These are phyloP conservation scores for Cordyceps farinosa DNA, from an alignment of 2,329 filamentous ascomycete species.

Conservation along the genomic window DNA sequence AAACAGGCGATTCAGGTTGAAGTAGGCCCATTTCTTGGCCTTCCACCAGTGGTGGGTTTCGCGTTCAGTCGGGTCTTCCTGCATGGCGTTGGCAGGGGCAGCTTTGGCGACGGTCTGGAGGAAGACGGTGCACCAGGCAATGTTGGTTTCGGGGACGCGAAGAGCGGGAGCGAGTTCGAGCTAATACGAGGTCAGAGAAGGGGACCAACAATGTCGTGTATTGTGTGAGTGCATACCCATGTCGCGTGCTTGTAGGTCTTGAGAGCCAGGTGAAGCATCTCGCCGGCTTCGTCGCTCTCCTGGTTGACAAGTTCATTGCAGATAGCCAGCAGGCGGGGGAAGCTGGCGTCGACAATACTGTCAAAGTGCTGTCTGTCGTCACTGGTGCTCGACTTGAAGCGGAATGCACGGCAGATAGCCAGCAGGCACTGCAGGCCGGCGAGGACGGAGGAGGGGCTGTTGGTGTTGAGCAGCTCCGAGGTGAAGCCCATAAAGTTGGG, in stretches of 20 bases:
- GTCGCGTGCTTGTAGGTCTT: conserved; percentile 99
- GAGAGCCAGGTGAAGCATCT: conserved; percentile 92
- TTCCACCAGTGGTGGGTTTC: conserved; percentile 99
- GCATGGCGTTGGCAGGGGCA: conserved; percentile 76
- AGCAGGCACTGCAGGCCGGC: conserved; percentile 91
- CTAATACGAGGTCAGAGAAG: conserved; percentile 41
- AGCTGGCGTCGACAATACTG: conserved; percentile 86
- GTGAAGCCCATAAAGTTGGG: conserved; percentile 92
- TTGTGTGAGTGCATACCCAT: conserved; percentile 57
- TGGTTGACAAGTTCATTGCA: conserved; percentile 87
- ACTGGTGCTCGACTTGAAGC: conserved; percentile 81
- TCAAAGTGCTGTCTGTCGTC: conserved; percentile 80
- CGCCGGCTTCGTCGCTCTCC: conserved; percentile 87
- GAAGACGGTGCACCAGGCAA: conserved; percentile 96
- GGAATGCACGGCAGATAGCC: conserved; percentile 90
- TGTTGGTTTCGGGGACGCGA: conserved; percentile 76
- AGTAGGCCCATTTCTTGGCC: conserved; percentile 99
- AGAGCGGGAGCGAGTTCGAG: conserved; percentile 80
- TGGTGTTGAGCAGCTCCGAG: conserved; percentile 79
- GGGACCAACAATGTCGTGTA: not conserved
- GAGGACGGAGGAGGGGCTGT: conserved; percentile 82
- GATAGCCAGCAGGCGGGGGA: conserved; percentile 81
- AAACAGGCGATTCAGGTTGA: conserved; percentile 92
- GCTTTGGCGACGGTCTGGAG: conserved; percentile 83
- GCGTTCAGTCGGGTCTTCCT: conserved; percentile 77